These are phyloP conservation scores for Rhynchosporium secalis DNA, from an alignment of 2,329 filamentous ascomycete species.

Conservation along the genomic window DNA sequence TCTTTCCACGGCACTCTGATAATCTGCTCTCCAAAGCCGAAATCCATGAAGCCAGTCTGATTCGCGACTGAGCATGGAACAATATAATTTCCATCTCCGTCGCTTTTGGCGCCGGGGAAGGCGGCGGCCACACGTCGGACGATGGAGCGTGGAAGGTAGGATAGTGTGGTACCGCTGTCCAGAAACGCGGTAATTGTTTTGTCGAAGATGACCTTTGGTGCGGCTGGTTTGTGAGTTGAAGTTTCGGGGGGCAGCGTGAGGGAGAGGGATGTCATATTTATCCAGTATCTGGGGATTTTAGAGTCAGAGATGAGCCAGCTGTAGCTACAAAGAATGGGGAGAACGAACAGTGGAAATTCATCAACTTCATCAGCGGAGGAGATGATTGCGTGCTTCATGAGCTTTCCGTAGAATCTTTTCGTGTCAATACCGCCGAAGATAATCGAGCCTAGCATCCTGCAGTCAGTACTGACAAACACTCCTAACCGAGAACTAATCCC, in stretches of 20 bases:
- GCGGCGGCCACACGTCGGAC: conserved; percentile 18
- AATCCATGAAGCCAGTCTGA: conserved; percentile 22
- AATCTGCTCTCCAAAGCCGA: conserved; percentile 22
- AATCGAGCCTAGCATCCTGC: conserved; percentile 22
- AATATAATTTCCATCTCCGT: conserved; percentile 21
- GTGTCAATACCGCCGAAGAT: conserved; percentile 33
- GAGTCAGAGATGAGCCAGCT: neutral
- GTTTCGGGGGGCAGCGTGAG: conserved; percentile 15
- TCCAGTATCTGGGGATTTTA: conserved; percentile 24
- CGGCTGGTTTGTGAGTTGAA: neutral
- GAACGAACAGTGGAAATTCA: conserved; percentile 10
- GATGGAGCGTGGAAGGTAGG: conserved; percentile 20
- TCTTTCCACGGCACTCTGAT: conserved; percentile 27
- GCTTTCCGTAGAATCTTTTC: conserved; percentile 24
- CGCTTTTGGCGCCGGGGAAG: conserved; percentile 22
- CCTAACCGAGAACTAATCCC: neutral
- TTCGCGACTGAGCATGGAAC: conserved; percentile 19
- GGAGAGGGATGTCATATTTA: conserved; percentile 27
- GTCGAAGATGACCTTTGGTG: neutral
- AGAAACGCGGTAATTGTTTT: conserved; percentile 19
- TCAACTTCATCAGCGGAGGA: conserved; percentile 18
- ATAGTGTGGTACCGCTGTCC: conserved; percentile 26
- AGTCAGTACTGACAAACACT: neutral
- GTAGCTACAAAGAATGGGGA: neutral
- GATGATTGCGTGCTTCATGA: conserved; percentile 27